Percentiles rank a stretch among this genome's conserved stretches.
Conservation (phyloP, 176 grass and related monocot genomes). For the Carex scoparia region DNA sequence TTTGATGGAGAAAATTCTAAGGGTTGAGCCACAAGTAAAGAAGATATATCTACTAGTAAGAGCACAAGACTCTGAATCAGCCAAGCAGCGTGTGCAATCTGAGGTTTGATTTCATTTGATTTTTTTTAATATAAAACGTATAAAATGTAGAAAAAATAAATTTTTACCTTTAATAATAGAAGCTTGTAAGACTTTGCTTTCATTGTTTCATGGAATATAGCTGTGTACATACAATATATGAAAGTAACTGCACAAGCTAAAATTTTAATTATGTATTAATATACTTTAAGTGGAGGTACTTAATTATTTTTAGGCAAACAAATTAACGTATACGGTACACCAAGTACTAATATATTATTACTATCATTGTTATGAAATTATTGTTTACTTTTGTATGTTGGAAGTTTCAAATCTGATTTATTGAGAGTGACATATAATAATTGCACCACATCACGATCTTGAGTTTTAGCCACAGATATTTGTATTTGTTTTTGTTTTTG, state of each 20-base stretch:
- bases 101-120: slow-evolving; percentile 38
- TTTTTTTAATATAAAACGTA: not conserved
- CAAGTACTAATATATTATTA: too few relatives aligned
- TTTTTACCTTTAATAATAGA: not conserved
- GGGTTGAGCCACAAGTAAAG: slow-evolving; percentile 78
- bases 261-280: not conserved
- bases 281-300: not conserved
- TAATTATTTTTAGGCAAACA: not conserved
- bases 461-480: not conserved
- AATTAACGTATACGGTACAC: too few relatives aligned
- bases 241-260: not conserved
- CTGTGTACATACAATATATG: not conserved
- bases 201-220: not conserved
- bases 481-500: too few relatives aligned
- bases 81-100: slow-evolving; percentile 48
- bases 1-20: slow-evolving; percentile 83
- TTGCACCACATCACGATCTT: too few relatives aligned
- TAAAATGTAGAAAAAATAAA: not conserved
- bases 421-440: too few relatives aligned
- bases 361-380: too few relatives aligned
- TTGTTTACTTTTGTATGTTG: not conserved
- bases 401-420: too few relatives aligned
- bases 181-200: too few relatives aligned
- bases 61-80: slow-evolving; percentile 33
- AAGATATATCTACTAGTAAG: slow-evolving; percentile 76